Conservation (phyloP, 2,329 filamentous ascomycete species). For the Daldinia sp. region DNA sequence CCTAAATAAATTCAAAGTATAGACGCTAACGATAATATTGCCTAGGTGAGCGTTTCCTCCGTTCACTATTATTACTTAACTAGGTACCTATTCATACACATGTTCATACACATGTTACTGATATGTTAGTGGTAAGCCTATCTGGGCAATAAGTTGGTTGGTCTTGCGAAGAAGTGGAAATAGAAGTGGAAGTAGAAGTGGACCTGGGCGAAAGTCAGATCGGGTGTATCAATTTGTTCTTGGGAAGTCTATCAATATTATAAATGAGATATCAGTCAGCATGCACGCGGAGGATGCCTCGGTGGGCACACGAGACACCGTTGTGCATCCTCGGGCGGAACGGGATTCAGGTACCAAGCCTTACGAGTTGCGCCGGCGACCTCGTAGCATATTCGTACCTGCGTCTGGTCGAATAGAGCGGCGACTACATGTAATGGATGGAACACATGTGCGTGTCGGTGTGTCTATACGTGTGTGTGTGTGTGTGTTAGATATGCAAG, state of each 20-base stretch:
- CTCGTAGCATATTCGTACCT: constrained; percentile 1
- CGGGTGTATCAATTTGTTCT: not conserved
- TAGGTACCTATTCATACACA: no score
- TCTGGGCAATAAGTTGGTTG: not conserved
- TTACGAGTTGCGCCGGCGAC: constrained; percentile 15
- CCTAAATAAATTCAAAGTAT: no score
- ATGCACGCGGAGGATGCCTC: constrained; percentile 3
- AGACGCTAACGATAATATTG: no score
- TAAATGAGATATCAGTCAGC: constrained; percentile 20
- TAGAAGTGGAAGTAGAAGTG: not conserved
- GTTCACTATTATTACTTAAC: not conserved
- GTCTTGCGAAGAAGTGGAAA: no score
- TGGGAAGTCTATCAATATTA: not conserved
- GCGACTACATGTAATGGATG: constrained; percentile 2
- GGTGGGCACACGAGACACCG: constrained; percentile 26
- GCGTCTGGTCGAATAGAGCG: constrained; percentile 8
- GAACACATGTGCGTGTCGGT: not conserved
- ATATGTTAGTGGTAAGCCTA: not conserved
- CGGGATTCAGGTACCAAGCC: constrained; percentile 29
- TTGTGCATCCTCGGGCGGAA: constrained; percentile 19
- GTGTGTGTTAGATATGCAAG: not conserved
- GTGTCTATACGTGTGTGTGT: not conserved
- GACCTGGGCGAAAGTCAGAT: not conserved
- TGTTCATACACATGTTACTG: not conserved
- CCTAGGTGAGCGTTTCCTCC: not conserved